phyloP scores from a whole-genome alignment of 2,329 filamentous ascomycete species.

The Aureobasidium sp. region DNA sequence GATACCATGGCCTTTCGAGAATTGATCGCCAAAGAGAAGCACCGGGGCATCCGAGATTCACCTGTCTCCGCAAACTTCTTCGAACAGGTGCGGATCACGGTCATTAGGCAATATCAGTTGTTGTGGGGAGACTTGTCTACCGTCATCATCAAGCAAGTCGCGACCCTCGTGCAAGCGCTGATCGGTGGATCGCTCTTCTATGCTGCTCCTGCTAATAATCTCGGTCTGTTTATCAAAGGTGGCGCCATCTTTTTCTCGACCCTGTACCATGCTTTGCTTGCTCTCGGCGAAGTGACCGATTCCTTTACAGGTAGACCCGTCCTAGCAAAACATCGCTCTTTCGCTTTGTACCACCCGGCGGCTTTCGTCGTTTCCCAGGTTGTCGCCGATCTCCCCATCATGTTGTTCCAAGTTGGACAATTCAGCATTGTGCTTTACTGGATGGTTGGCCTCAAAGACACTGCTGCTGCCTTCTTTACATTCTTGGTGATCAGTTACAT shows the following conservation, averaged over 20 bases:
- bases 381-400: slow-evolving; percentile 62
- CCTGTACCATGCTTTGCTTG: slow-evolving; percentile 81
- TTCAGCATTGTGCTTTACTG: slow-evolving; percentile 72
- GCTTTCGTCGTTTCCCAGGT: slow-evolving; percentile 81
- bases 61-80: background rate
- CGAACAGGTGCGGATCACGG: background rate
- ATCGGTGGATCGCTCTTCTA: slow-evolving; percentile 78
- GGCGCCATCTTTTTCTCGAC: slow-evolving; percentile 74
- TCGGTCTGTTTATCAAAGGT: slow-evolving; percentile 72
- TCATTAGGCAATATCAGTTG: slow-evolving; percentile 62
- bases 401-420: slow-evolving; percentile 55
- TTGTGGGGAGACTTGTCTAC: slow-evolving; percentile 69
- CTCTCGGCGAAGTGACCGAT: slow-evolving; percentile 63
- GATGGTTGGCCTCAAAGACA: slow-evolving; percentile 60
- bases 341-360: slow-evolving; percentile 74
- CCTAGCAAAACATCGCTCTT: slow-evolving; percentile 76
- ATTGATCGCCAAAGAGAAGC: background rate
- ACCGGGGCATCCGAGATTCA: background rate
- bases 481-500: slow-evolving; percentile 48
- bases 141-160: slow-evolving; percentile 60
- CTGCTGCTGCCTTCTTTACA: slow-evolving; percentile 70
- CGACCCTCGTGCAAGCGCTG: slow-evolving; percentile 68
- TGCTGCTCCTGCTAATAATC: slow-evolving; percentile 40
- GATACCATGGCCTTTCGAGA: background rate
- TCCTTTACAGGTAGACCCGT: slow-evolving; percentile 72